Evolutionary conservation across 768 basidiomycete species (phyloP).

Genomic region (Psilocybe tampanensis): DNA sequence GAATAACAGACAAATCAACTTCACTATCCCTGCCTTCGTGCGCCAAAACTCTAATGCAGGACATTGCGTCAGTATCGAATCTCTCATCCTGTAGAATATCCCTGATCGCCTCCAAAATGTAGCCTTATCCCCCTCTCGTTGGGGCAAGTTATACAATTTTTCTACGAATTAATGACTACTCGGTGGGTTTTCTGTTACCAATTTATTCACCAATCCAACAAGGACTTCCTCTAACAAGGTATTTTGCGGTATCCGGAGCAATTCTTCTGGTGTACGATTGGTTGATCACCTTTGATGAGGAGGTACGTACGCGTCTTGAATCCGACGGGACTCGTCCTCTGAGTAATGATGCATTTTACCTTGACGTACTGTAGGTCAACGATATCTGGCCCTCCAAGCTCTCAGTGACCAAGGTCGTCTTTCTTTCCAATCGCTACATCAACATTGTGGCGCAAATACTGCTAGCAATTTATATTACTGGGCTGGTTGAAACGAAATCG

Average conservation of each 20-base stretch:
- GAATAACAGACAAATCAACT: too few relatives aligned
- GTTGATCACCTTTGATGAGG: slow-evolving; percentile 19
- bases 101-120: neutral
- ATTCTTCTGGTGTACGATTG: slow-evolving; percentile 16
- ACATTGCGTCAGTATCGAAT: neutral
- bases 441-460: slow-evolving; percentile 17
- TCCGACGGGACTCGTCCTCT: too few relatives aligned
- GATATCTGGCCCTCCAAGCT: slow-evolving; percentile 22
- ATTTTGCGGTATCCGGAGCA: slow-evolving; percentile 13
- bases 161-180: neutral
- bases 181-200: neutral
- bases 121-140: neutral
- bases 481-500: neutral
- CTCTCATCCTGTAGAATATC: neutral
- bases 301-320: slow-evolving; percentile 6
- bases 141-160: neutral
- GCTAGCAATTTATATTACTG: slow-evolving; percentile 12
- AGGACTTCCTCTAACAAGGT: slow-evolving; percentile 3
- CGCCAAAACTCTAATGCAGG: neutral
- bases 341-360: too few relatives aligned
- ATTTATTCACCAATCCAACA: neutral
- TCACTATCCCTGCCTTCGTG: too few relatives aligned
- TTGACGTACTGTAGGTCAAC: slow-evolving; percentile 4
- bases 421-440: slow-evolving; percentile 22
- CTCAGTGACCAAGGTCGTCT: slow-evolving; percentile 20